A percentile compares a stretch with the other conserved stretches of the same genome.
phyloP scores from a whole-genome alignment of 1,284 basidiomycete genomes.

The Coniferiporia sulphurascens region DNA sequence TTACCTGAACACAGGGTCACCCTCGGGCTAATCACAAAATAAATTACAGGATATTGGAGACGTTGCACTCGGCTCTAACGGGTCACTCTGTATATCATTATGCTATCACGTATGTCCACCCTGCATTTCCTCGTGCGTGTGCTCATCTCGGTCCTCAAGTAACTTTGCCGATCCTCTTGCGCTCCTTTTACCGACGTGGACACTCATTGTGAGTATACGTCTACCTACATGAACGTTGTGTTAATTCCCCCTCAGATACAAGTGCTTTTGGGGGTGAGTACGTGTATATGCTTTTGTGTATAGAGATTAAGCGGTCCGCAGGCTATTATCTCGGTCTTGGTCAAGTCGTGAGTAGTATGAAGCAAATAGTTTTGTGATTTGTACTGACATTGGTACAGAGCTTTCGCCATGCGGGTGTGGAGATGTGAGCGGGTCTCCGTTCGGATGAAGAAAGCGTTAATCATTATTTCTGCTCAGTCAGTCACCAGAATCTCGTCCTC shows the following conservation, averaged over 20 bases:
- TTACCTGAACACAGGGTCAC: background rate
- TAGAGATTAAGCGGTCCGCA: constrained; percentile 24
- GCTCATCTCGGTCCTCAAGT: constrained; percentile 27
- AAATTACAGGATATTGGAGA: constrained; percentile 41
- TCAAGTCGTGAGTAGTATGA: constrained; percentile 48
- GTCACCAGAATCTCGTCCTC: constrained; percentile 49
- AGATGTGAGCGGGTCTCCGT: constrained; percentile 41
- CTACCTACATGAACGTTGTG: background rate
- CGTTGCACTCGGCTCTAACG: constrained; percentile 49
- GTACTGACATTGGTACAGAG: constrained; percentile 32
- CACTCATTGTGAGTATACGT: background rate
- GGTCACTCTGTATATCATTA: constrained; percentile 57
- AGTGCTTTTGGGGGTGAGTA: constrained; percentile 45
- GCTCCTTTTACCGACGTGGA: constrained; percentile 28
- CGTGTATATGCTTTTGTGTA: background rate
- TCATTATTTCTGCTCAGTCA: constrained; percentile 39
- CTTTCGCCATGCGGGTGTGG: constrained; percentile 64
- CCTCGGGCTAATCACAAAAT: background rate
- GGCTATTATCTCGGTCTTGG: constrained; percentile 54
- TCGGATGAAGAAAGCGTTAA: background rate
- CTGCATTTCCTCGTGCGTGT: background rate
- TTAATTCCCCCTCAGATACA: too few species aligned
- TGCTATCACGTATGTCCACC: constrained; percentile 38
- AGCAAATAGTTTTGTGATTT: background rate
- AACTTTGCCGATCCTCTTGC: constrained; percentile 41